phyloP scores from a whole-genome alignment of 1,139 yeast species.

The Kodamaea alishanica region DNA sequence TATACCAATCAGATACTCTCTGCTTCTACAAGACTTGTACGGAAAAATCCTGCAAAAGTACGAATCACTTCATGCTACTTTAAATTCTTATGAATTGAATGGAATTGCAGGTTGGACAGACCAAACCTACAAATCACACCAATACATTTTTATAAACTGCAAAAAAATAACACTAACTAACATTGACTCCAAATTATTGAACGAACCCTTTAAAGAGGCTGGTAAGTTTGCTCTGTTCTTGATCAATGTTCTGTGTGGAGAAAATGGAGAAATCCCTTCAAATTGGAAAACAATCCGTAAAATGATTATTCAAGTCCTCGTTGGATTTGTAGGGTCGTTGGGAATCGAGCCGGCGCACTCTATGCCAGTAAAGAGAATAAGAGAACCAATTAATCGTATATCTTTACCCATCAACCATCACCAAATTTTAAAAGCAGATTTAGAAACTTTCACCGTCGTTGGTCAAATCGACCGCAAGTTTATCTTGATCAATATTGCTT shows the following conservation, averaged over 20 bases:
- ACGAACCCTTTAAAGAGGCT: conserved; percentile 21
- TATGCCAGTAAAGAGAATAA: no score
- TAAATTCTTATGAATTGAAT: conserved; percentile 21
- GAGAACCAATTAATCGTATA: no score
- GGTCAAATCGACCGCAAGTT: conserved; percentile 60
- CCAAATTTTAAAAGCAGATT: conserved; percentile 1
- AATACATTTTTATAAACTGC: conserved; percentile 47
- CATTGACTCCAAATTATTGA: conserved; percentile 24
- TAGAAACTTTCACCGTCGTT: conserved; percentile 17
- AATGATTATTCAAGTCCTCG: conserved; percentile 27
- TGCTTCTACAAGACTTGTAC: neutral
- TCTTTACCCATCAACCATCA: neutral
- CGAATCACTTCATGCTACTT: conserved; percentile 20
- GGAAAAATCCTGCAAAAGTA: conserved; percentile 11
- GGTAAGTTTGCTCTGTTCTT: conserved; percentile 36
- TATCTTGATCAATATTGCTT: conserved; percentile 37
- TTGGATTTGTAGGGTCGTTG: neutral
- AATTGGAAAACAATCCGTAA: conserved; percentile 12
- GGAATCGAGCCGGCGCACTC: no score
- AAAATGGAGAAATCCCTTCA: conserved; percentile 6
- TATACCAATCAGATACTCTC: no score
- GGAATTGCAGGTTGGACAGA: conserved; percentile 31
- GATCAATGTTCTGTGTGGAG: conserved; percentile 29
- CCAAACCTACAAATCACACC: conserved; percentile 34
- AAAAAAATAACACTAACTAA: conserved; percentile 22